Base-by-base conservation (phyloP, 139 green algal species). In the Marvania coccoides region DNA sequence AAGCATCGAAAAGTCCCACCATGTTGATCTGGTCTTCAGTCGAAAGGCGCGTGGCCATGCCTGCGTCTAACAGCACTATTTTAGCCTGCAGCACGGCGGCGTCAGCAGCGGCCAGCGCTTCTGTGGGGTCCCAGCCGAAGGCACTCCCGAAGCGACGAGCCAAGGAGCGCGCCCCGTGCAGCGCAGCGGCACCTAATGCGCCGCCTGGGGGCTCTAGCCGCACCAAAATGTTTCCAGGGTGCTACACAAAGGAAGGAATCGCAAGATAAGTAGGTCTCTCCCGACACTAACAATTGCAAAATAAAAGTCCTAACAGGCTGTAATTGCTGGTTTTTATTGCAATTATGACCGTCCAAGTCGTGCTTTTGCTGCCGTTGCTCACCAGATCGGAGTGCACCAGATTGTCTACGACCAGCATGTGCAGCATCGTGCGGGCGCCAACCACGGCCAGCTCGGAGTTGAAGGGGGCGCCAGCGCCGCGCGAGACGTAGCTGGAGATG, bases 361-460 rank as follows among this genome's bases (percentile, higher is more conserved):
- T 54, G 38, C 8, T 15, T 26, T n/a, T 9, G 19, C 24, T n/a
- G 73, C n/a, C n/a, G n/a, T n/a, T n/a, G n/a, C n/a, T n/a, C n/a
- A n/a, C n/a, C n/a, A 98, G 74, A 71, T 98, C 94, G 1, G 87
- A 87, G 74, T 99, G 94, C 14, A 99, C 87, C 34, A 97, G 86
- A 82, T 98, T 98, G 84, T 98, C 88, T n/a, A 94, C 68, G 34
- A 96, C 69, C 81, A 96, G 85, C 87, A 96, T 96, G 75, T 97
- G 80, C 40, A 98, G 76, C 83, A 96, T 96, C 37, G 78, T 85
- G 48, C 76, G 72, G n/a, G 76, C 80, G 23, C 89, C 89, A 19
- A 95, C 75, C 59, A 81, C 62, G 4, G 88, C 89, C 53, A 95
- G 78, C 36, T 51, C 58, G 40, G 78, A 69, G 70, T 88, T 87